Conservation (phyloP, 2,329 filamentous ascomycete genomes). For the Colletotrichum musicola region DNA sequence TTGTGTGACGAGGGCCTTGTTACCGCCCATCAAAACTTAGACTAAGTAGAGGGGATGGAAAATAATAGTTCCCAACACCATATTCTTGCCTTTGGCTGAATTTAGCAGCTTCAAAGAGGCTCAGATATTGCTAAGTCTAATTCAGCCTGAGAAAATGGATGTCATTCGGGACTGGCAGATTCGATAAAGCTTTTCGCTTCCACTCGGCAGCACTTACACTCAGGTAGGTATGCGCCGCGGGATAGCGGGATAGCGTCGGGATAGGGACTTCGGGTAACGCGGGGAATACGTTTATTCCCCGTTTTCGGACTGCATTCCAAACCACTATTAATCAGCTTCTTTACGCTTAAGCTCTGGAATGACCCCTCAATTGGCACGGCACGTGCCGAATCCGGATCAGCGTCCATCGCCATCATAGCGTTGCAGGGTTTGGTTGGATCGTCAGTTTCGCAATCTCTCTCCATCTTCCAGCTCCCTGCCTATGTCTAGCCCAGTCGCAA, state of each 20-base stretch:
- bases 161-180: too few species aligned
- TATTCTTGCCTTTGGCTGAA: too few species aligned
- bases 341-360: not conserved
- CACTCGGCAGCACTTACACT: too few species aligned
- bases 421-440: not conserved
- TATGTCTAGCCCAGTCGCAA: not conserved
- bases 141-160: too few species aligned
- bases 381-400: slow-evolving; percentile 10
- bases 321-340: not conserved
- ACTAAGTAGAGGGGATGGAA: too few species aligned
- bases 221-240: too few species aligned
- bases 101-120: too few species aligned
- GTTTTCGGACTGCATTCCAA: not conserved
- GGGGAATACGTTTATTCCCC: not conserved
- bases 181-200: too few species aligned
- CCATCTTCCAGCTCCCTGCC: not conserved
- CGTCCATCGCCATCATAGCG: not conserved
- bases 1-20: too few species aligned
- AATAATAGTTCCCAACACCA: too few species aligned
- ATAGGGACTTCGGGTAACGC: slow-evolving; percentile 20
- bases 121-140: too few species aligned
- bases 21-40: too few species aligned
- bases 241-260: slow-evolving; percentile 12
- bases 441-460: not conserved
- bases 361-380: slow-evolving; percentile 18